These are phyloP conservation scores for Croton laevigatus DNA, from an alignment of 441 rosid species.

Conservation along the genomic window DNA sequence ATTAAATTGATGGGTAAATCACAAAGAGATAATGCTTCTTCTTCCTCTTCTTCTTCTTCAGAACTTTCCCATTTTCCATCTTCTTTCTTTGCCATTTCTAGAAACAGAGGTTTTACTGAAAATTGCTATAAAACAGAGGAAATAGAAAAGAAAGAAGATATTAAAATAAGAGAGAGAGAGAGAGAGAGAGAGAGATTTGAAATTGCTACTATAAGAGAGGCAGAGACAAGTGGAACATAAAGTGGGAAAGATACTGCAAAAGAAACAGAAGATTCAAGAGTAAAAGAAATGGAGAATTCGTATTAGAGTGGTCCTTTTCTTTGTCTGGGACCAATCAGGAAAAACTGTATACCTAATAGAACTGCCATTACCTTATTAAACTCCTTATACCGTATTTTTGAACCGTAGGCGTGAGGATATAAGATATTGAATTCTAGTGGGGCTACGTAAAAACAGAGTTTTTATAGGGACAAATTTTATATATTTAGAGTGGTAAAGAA, in stretches of 20 bases:
- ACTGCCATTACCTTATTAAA: slow-evolving; percentile 25
- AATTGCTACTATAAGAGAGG: background rate
- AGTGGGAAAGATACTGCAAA: slow-evolving; percentile 21
- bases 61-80: slow-evolving; percentile 24
- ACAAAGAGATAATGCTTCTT: slow-evolving; percentile 67
- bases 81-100: slow-evolving; percentile 29
- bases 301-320: slow-evolving; percentile 21
- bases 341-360: background rate
- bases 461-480: too few relatives aligned
- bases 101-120: slow-evolving; percentile 8
- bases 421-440: slow-evolving; percentile 24
- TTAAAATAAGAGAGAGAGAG: slow-evolving; percentile 20
- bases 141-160: slow-evolving; percentile 6
- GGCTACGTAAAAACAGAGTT: slow-evolving; percentile 18
- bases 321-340: background rate
- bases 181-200: slow-evolving; percentile 4
- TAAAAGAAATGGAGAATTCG: slow-evolving; percentile 10
- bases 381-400: slow-evolving; percentile 13
- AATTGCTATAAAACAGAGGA: slow-evolving; percentile 7
- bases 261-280: background rate
- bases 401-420: slow-evolving; percentile 7
- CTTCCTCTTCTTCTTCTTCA: slow-evolving; percentile 39
- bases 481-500: slow-evolving; percentile 27
- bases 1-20: slow-evolving; percentile 55
- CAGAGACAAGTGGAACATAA: slow-evolving; percentile 30